A percentile compares a stretch with the other conserved stretches of the same genome.
These are phyloP conservation scores for Ruellia speciosa DNA, from an alignment of 305 asterid genomes.

Conservation along the genomic window DNA sequence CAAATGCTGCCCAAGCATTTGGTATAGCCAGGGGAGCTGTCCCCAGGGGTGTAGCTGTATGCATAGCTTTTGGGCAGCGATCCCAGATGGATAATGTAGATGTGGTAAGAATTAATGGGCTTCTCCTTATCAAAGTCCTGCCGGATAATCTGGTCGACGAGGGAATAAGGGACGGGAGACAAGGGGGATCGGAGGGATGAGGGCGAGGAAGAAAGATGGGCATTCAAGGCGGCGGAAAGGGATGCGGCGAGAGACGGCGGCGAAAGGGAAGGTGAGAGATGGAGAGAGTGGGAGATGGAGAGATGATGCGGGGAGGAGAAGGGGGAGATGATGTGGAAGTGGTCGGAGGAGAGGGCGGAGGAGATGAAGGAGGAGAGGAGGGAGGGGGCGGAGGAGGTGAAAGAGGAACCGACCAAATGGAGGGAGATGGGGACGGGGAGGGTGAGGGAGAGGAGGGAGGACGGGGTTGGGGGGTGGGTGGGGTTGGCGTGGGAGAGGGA, in stretches of 20 bases:
- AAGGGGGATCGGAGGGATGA: slow-evolving; percentile 52
- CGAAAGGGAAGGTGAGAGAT: slow-evolving; percentile 45
- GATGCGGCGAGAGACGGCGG: slow-evolving; percentile 35
- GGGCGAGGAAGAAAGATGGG: slow-evolving; percentile 40
- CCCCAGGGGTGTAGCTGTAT: slow-evolving; percentile 73
- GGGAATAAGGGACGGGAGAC: slow-evolving; percentile 45
- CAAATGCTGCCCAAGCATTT: slow-evolving; percentile 81
- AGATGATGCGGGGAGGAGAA: slow-evolving; percentile 52
- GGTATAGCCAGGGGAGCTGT: slow-evolving; percentile 59
- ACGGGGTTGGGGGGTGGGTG: slow-evolving; percentile 32
- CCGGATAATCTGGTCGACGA: slow-evolving; percentile 47
- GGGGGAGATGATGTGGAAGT: slow-evolving; percentile 84
- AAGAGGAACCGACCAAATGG: slow-evolving; percentile 68
- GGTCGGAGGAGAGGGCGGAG: slow-evolving; percentile 70
- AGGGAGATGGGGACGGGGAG: slow-evolving; percentile 64
- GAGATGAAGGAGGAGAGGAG: slow-evolving; percentile 51
- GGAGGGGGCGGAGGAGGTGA: slow-evolving; percentile 52
- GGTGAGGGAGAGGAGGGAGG: slow-evolving; percentile 48
- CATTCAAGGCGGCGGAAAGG: slow-evolving; percentile 40
- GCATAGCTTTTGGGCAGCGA: slow-evolving; percentile 52
- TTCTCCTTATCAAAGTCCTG: slow-evolving; percentile 61
- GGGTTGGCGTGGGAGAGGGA: slow-evolving; percentile 39
- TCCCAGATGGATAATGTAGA: slow-evolving; percentile 64
- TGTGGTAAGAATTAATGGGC: slow-evolving; percentile 47
- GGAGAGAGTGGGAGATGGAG: slow-evolving; percentile 71